A percentile compares a stretch with the other conserved stretches of the same genome.
Conservation (phyloP, 176 grass and related monocot species). For the Carex parvula region DNA sequence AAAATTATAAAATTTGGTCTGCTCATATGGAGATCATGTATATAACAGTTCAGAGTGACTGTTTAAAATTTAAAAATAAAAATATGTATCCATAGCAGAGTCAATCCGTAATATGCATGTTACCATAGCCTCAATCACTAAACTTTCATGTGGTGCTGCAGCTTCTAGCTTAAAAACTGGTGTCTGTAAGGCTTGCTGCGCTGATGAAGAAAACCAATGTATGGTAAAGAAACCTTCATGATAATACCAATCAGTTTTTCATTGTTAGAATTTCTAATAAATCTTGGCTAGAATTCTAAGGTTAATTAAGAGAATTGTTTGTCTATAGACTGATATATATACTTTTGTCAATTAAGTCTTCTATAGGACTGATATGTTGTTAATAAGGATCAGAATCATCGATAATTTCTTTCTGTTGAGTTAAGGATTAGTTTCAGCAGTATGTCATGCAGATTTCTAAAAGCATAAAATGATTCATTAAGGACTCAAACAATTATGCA, state of each 20-base stretch:
- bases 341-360: neutral
- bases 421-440: neutral
- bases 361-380: neutral
- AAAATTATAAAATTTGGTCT: no score
- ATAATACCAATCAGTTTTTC: neutral
- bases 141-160: neutral
- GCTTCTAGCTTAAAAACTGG: neutral
- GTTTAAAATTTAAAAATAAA: no score
- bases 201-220: neutral
- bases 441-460: neutral
- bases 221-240: neutral
- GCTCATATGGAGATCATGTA: no score
- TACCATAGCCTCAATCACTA: neutral
- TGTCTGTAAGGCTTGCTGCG: neutral
- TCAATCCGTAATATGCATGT: no score
- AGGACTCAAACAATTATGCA: neutral
- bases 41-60: no score
- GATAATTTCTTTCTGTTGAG: neutral
- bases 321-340: neutral
- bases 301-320: neutral
- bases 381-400: neutral
- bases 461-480: no score
- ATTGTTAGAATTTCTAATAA: neutral
- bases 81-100: no score
- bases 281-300: neutral